Evolutionary conservation across 768 basidiomycete species (phyloP), one percentile per base, ranked within the genome.

Genomic region (Leccinum arenicola): DNA sequence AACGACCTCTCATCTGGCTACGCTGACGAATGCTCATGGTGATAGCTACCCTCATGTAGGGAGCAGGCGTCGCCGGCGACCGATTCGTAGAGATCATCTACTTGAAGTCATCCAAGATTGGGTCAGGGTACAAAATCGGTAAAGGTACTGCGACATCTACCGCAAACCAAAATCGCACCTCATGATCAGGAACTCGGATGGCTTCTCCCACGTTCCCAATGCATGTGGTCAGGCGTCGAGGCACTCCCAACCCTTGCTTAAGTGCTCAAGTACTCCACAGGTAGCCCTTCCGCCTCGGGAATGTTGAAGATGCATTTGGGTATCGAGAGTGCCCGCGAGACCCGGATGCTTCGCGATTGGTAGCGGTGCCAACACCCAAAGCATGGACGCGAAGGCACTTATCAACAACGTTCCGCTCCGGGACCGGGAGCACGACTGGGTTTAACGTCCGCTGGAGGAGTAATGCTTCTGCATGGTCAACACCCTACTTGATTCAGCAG

Each of bases 341-440:
- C 1, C 1, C 1, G 45, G 54, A 31, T 56, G 23, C 17, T 29
- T 10, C 7, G 1, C 40, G 58, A 48, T 58, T 58, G 1, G 54
- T 58, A 2, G 15, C 15, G 1, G 21, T 1, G 11, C 60, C 35
- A 11, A 57, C 15, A 0, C 65, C 57, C 1, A 35, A 33, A 8
- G 57, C 57, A 14, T 57, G 54, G 31, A 63, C 49, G 0, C 59
- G 59, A 21, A 66, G 40, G 25, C 59, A 60, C 4, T 40, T 43
- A 27, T 53, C 62, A 3, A 15, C 36, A 38, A 47, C 14, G 7
- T 50, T 36, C 1, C 50, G 45, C 23, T 27, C 35, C 0, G 57
- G 47, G 3, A 58, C 60, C 0, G 58, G 61, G 12, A 50, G 12
- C 33, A 12, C 33, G 11, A 12, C 6, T 6, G 14, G 14, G 14